Percentiles rank a stretch among this genome's conserved stretches.
Evolutionary conservation across 371 early-diverging fungal genomes (phyloP).

Genomic region (Syncephalastrum monosporum): DNA sequence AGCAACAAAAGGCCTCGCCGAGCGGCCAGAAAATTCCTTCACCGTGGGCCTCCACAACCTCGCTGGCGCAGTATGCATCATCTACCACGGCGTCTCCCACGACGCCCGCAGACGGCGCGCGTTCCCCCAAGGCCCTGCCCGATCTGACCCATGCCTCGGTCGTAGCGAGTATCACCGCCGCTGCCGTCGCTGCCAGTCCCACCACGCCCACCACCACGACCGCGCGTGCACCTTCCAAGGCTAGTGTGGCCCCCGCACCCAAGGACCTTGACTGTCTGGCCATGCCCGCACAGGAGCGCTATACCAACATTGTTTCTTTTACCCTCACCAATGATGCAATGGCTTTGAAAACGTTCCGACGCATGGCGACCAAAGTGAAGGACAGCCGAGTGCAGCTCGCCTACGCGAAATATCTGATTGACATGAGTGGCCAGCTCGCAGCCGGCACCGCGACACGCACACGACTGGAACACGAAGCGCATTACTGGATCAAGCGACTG

Average conservation of each 20-base stretch:
- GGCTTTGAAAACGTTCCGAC: constrained; percentile 60
- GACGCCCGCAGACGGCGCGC: not conserved
- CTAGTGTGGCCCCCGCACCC: not conserved
- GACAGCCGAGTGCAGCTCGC: constrained; percentile 65
- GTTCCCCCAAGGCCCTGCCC: too few relatives aligned
- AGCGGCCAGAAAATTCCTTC: constrained; percentile 17
- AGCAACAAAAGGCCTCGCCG: constrained; percentile 4
- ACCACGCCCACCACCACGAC: not conserved
- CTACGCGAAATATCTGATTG: constrained; percentile 71
- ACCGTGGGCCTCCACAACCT: constrained; percentile 16
- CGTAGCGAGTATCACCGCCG: not conserved
- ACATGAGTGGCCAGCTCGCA: constrained; percentile 24
- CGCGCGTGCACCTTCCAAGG: not conserved
- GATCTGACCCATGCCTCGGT: too few relatives aligned
- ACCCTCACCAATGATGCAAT: constrained; percentile 23
- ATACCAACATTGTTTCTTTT: constrained; percentile 19
- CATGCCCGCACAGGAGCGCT: not conserved
- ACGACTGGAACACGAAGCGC: constrained; percentile 54
- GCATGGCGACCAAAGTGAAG: constrained; percentile 74
- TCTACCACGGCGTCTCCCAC: not conserved
- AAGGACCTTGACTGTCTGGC: not conserved
- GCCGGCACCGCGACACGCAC: constrained; percentile 13
- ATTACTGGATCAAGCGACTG: constrained; percentile 72
- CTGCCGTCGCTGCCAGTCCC: not conserved
- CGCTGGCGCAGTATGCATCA: not conserved